Evolutionary conservation across 225 moss, liverwort and hornwort species (phyloP).

Genomic region (Polytrichum commune): DNA sequence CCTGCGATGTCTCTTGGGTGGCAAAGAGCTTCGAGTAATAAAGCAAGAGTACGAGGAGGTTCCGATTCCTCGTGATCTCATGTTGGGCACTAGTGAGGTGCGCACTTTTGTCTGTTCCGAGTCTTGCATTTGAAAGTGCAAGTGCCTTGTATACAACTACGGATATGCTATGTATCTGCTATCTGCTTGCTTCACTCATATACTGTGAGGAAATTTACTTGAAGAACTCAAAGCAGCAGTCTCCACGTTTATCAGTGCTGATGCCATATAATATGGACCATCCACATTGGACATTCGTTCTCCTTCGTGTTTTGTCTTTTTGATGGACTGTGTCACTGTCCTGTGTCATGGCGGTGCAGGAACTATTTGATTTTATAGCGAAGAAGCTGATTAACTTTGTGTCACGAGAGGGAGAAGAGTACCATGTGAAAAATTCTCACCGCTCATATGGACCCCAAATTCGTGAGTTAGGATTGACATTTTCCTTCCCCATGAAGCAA

Average conservation of each 20-base stretch:
- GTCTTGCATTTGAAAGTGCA: too few relatives aligned
- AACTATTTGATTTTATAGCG: conserved; percentile 77
- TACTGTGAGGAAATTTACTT: too few relatives aligned
- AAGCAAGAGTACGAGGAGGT: conserved; percentile 77
- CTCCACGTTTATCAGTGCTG: too few relatives aligned
- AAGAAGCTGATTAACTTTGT: conserved; percentile 56
- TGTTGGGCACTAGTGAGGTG: conserved; percentile 69
- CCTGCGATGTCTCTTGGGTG: conserved; percentile 67
- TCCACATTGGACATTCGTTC: too few relatives aligned
- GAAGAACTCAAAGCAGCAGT: too few relatives aligned
- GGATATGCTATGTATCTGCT: too few relatives aligned
- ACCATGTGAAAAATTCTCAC: conserved; percentile 9
- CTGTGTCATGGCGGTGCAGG: conserved; percentile 28
- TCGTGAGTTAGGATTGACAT: conserved; percentile 66
- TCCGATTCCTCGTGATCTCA: conserved; percentile 54
- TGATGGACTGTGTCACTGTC: too few relatives aligned
- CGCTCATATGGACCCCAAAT: conserved; percentile 9
- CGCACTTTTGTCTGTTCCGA: too few relatives aligned
- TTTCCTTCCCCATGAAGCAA: conserved; percentile 78
- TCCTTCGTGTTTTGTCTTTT: too few relatives aligned
- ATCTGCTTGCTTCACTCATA: too few relatives aligned
- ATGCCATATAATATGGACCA: too few relatives aligned
- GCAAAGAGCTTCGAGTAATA: conserved; percentile 59
- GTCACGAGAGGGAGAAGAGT: conserved; percentile 54
- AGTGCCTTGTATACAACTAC: too few relatives aligned